Evolutionary conservation across 2,329 filamentous ascomycete species (phyloP).

Genomic region (Cladophialophora psammophila): DNA sequence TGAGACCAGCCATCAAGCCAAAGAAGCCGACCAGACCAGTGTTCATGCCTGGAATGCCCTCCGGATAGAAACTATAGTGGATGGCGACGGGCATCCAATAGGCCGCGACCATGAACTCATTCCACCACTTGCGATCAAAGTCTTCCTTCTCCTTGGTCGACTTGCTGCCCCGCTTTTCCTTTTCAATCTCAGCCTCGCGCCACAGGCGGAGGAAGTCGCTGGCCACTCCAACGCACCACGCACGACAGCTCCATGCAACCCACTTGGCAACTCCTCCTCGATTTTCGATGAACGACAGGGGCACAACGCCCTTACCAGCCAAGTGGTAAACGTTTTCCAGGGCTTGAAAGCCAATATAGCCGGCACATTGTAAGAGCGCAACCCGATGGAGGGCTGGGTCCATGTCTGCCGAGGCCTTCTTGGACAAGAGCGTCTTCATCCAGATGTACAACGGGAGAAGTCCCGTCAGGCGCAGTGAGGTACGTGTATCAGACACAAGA

Average conservation of each 20-base stretch:
- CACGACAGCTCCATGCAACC: constrained; percentile 76
- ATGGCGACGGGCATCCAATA: constrained; percentile 79
- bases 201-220: constrained; percentile 75
- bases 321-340: constrained; percentile 87
- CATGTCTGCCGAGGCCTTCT: constrained; percentile 41
- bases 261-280: constrained; percentile 62
- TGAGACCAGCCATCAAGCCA: constrained; percentile 60
- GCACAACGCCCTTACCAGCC: constrained; percentile 73
- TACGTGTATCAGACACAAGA: constrained; percentile 59
- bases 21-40: constrained; percentile 62
- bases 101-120: constrained; percentile 41
- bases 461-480: constrained; percentile 65
- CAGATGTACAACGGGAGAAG: constrained; percentile 79
- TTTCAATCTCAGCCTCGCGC: constrained; percentile 49
- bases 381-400: constrained; percentile 61
- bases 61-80: constrained; percentile 76
- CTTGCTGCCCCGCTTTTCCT: constrained; percentile 29
- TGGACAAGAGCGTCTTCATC: constrained; percentile 68
- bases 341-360: constrained; percentile 74
- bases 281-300: constrained; percentile 48
- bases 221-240: constrained; percentile 80
- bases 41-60: constrained; percentile 67
- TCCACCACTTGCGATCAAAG: constrained; percentile 44
- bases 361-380: constrained; percentile 71
- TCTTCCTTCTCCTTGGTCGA: constrained; percentile 35